Conservation (phyloP, 1,284 basidiomycete species). For the Apiotrichum domesticum region DNA sequence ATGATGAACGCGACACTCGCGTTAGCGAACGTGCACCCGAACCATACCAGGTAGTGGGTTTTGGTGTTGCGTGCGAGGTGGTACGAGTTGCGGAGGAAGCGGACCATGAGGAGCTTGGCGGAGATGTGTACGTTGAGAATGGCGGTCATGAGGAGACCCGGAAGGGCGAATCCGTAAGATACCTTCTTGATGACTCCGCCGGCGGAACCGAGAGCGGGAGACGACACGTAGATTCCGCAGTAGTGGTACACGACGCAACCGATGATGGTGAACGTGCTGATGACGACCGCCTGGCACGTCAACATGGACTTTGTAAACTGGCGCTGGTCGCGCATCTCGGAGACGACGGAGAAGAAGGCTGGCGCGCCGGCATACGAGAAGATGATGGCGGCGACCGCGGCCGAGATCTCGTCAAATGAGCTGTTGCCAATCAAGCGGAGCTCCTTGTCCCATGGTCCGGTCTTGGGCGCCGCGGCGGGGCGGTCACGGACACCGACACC, state of each 20-base stretch:
- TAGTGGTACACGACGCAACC: constrained; percentile 12
- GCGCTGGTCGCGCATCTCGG: constrained; percentile 37
- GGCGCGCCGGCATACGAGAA: constrained; percentile 31
- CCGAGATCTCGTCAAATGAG: constrained; percentile 22
- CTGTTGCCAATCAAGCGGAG: constrained; percentile 22
- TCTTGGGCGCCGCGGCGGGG: constrained; percentile 33
- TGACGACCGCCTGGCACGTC: constrained; percentile 25
- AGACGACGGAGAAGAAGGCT: constrained; percentile 30
- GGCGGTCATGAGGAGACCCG: constrained; percentile 29
- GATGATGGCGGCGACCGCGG: constrained; percentile 28
- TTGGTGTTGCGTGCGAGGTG: constrained; percentile 57
- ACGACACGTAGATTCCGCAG: constrained; percentile 8
- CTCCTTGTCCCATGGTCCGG: constrained; percentile 17
- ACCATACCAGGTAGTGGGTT: constrained; percentile 48
- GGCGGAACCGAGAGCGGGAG: constrained; percentile 42
- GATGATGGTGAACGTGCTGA: constrained; percentile 15
- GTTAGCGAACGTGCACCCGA: constrained; percentile 43
- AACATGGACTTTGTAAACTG: constrained; percentile 27
- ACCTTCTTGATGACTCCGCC: constrained; percentile 40
- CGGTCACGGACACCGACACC: constrained; percentile 38
- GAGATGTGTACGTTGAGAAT: constrained; percentile 42
- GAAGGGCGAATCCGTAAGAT: constrained; percentile 39
- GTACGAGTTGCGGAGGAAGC: constrained; percentile 54
- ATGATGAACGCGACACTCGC: constrained; percentile 13
- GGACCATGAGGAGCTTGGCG: constrained; percentile 57